Percentiles rank a stretch among this genome's conserved stretches.
phyloP scores from a whole-genome alignment of 768 basidiomycete genomes.

The Hydnomerulius pinastri region DNA sequence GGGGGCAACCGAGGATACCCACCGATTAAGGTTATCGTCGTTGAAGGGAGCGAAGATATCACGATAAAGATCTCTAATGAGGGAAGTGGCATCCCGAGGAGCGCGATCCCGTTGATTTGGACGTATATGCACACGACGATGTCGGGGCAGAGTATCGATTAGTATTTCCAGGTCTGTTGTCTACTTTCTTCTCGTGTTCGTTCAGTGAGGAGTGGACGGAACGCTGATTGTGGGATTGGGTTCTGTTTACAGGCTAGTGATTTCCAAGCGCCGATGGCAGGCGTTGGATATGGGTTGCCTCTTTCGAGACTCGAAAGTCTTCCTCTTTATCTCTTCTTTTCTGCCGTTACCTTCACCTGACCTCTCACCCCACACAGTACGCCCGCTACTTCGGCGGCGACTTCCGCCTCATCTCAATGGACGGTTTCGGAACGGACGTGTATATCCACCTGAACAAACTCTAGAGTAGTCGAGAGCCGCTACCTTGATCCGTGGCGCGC shows the following conservation, averaged over 20 bases:
- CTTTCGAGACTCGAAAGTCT: slow-evolving; percentile 75
- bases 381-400: slow-evolving; percentile 92
- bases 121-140: slow-evolving; percentile 93
- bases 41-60: slow-evolving; percentile 95
- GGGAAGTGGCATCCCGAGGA: slow-evolving; percentile 83
- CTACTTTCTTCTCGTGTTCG: neutral
- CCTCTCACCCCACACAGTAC: slow-evolving; percentile 50
- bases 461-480: slow-evolving; percentile 76
- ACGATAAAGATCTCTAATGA: slow-evolving; percentile 97
- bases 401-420: slow-evolving; percentile 89
- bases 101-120: slow-evolving; percentile 91
- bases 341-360: neutral
- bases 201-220: too few species aligned
- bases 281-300: slow-evolving; percentile 89
- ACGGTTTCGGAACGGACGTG: slow-evolving; percentile 88
- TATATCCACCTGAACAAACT: slow-evolving; percentile 85
- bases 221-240: neutral
- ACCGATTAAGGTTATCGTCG: slow-evolving; percentile 56
- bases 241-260: slow-evolving; percentile 74
- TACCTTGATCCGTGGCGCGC: too few species aligned
- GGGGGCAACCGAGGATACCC: slow-evolving; percentile 18
- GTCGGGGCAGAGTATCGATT: slow-evolving; percentile 63
- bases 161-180: slow-evolving; percentile 50
- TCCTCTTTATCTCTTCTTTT: neutral
- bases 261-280: slow-evolving; percentile 96